Conservation (phyloP, 306 rosid species). For the Begonia fuchsioides region DNA sequence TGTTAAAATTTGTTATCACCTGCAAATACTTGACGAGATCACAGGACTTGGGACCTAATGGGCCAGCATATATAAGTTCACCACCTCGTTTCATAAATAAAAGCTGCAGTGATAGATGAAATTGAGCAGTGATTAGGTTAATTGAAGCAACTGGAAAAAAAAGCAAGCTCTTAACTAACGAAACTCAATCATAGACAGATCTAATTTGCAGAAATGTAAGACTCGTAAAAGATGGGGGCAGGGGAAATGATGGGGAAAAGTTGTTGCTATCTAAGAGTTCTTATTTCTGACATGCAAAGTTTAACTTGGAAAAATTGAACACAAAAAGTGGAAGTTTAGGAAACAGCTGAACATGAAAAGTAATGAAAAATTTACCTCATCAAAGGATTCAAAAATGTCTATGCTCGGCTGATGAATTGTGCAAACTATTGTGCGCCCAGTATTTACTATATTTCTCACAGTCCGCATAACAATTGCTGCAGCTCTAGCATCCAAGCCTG, state of each 20-base stretch:
- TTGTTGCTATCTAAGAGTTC: no score
- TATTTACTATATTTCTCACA: conserved; percentile 88
- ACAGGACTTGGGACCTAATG: conserved; percentile 79
- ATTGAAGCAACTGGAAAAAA: no score
- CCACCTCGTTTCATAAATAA: conserved; percentile 97
- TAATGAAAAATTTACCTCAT: conserved; percentile 42
- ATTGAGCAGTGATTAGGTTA: not conserved
- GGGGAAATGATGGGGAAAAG: not conserved
- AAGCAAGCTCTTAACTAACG: no score
- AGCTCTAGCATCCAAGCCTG: conserved; percentile 93
- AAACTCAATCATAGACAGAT: no score
- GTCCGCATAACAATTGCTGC: conserved; percentile 99
- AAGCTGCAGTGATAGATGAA: conserved; percentile 45
- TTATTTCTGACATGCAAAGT: no score
- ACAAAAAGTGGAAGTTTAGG: not conserved
- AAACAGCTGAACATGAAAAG: not conserved
- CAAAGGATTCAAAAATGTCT: conserved; percentile 97
- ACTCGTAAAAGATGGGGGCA: not conserved
- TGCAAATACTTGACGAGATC: conserved; percentile 79
- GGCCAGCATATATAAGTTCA: conserved; percentile 96
- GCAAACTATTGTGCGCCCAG: conserved; percentile 96
- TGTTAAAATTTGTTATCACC: conserved; percentile 30
- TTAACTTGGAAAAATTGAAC: no score
- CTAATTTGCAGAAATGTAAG: not conserved
- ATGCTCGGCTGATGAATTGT: conserved; percentile 98